Conservation (phyloP, 2,329 filamentous ascomycete genomes). For the Diaporthe batatas region DNA sequence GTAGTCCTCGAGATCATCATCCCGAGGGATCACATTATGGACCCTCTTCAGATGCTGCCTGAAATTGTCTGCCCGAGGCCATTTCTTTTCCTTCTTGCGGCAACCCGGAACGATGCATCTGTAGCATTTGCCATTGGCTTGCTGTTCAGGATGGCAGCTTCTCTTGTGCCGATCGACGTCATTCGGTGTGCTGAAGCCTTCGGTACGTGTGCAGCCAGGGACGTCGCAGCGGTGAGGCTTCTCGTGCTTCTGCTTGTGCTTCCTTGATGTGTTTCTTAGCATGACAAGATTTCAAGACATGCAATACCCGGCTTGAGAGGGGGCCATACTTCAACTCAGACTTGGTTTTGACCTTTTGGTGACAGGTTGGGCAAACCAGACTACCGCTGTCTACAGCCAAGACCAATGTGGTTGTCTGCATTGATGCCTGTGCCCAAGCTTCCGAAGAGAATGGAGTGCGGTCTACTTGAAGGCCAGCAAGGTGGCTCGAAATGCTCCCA, state of each 20-base stretch:
- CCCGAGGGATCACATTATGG: constrained; percentile 62
- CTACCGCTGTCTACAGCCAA: constrained; percentile 21
- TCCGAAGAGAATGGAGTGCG: constrained; percentile 11
- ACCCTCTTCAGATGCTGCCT: constrained; percentile 80
- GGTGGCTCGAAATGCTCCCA: constrained; percentile 53
- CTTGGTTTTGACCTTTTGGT: constrained; percentile 60
- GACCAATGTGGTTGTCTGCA: not conserved
- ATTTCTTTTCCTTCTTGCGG: constrained; percentile 74
- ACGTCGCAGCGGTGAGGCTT: constrained; percentile 76
- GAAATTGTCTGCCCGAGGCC: constrained; percentile 90
- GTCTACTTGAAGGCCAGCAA: constrained; percentile 50
- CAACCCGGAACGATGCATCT: constrained; percentile 72
- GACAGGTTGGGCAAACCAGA: constrained; percentile 57
- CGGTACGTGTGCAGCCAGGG: constrained; percentile 66
- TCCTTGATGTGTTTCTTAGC: constrained; percentile 65
- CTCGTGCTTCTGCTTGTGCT: constrained; percentile 78
- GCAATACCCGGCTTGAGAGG: not conserved
- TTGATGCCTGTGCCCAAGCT: constrained; percentile 34
- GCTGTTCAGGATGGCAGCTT: constrained; percentile 72
- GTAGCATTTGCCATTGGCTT: constrained; percentile 65
- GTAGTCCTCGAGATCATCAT: constrained; percentile 56
- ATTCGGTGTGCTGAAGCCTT: constrained; percentile 84
- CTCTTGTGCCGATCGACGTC: constrained; percentile 85
- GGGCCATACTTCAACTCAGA: constrained; percentile 69
- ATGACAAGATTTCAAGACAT: not conserved